These are phyloP conservation scores for Geranium incanum DNA, from an alignment of 441 rosid genomes.

Conservation along the genomic window DNA sequence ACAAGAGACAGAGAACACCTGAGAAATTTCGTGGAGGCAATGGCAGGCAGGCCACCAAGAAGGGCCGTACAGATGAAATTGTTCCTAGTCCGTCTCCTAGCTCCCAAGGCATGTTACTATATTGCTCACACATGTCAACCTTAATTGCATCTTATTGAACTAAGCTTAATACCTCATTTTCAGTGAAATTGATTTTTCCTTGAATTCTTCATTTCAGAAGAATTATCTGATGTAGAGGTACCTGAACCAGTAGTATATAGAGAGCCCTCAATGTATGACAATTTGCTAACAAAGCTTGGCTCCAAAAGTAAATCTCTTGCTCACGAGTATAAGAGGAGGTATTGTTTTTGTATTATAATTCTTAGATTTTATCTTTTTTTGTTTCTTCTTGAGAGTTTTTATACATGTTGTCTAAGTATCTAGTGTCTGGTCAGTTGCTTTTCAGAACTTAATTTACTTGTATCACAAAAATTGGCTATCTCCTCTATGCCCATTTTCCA, in stretches of 20 bases:
- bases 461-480: no score
- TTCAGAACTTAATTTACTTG: no score
- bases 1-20: conserved; percentile 27
- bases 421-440: neutral
- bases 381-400: neutral
- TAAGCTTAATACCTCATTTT: neutral
- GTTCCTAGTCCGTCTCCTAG: conserved; percentile 23
- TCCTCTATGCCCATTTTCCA: no score
- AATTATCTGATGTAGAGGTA: conserved; percentile 27
- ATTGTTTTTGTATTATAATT: conserved; percentile 6
- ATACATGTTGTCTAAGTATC: neutral
- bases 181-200: neutral
- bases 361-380: neutral
- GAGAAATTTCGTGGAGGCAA: conserved; percentile 23
- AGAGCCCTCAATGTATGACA: conserved; percentile 42
- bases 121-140: neutral
- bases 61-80: conserved; percentile 25
- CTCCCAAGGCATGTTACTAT: conserved; percentile 29
- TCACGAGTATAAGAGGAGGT: conserved; percentile 51
- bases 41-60: conserved; percentile 24
- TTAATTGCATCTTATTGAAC: neutral
- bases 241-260: conserved; percentile 29
- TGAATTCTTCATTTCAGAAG: conserved; percentile 18
- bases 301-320: conserved; percentile 40
- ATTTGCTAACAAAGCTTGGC: conserved; percentile 38